These are phyloP conservation scores for Dalbergia oliveri DNA, from an alignment of 306 rosid genomes.

Conservation along the genomic window DNA sequence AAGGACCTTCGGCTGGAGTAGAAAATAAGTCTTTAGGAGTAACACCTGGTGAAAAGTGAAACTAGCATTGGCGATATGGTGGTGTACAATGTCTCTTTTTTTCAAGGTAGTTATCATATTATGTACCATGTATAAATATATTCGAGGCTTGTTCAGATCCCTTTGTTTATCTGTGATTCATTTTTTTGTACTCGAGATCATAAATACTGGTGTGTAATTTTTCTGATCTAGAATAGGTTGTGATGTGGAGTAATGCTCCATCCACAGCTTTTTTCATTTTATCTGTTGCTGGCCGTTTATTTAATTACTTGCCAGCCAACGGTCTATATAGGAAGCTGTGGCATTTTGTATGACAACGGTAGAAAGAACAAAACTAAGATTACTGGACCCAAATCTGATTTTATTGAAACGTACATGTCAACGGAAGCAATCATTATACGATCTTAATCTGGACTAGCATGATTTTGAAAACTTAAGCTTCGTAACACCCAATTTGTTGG, in stretches of 20 bases:
- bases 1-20: slow-evolving; percentile 47
- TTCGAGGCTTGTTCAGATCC: slow-evolving; percentile 29
- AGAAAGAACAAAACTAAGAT: not conserved
- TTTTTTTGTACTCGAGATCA: not conserved
- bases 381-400: not conserved
- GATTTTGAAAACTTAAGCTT: not conserved
- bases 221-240: not conserved
- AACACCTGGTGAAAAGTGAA: slow-evolving; percentile 16
- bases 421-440: not conserved
- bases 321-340: not conserved
- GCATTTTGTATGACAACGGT: not conserved
- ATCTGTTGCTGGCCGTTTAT: not conserved
- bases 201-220: slow-evolving; percentile 23
- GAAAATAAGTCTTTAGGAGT: slow-evolving; percentile 34
- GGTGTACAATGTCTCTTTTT: slow-evolving; percentile 4
- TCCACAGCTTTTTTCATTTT: not conserved
- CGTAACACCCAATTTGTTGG: not conserved
- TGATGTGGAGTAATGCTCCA: not conserved
- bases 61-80: not conserved
- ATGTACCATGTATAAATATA: slow-evolving; percentile 26
- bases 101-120: slow-evolving; percentile 3
- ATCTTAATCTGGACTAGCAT: not conserved
- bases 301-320: not conserved
- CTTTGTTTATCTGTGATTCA: slow-evolving; percentile 29
- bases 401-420: not conserved